phyloP scores from a whole-genome alignment of 441 rosid species.

The Capsella rubella region DNA sequence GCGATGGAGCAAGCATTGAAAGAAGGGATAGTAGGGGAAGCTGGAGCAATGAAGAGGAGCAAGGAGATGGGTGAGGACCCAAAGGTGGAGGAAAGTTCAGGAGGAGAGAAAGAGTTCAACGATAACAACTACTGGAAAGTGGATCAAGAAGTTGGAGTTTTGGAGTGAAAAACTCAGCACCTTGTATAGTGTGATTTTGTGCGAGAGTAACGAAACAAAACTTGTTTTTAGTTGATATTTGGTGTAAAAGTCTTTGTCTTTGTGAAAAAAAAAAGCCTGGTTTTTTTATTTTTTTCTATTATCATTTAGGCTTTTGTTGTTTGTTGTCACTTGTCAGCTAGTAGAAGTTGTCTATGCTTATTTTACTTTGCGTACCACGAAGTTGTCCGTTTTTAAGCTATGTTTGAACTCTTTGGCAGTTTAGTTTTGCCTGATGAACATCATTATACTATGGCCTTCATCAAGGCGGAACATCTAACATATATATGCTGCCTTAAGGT shows the following conservation, averaged over 20 bases:
- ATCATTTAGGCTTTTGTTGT: conserved; percentile 10
- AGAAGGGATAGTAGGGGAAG: conserved; percentile 98
- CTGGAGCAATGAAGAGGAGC: conserved; percentile 80
- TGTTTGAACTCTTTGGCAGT: not conserved
- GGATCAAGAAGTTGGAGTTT: conserved; percentile 81
- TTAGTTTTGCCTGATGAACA: not conserved
- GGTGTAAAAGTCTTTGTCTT: conserved; percentile 17
- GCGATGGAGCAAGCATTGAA: conserved; percentile 95
- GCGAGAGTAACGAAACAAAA: conserved; percentile 25
- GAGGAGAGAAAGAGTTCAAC: conserved; percentile 87
- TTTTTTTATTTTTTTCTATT: not conserved
- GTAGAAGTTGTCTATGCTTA: conserved; percentile 9
- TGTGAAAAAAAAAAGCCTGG: not conserved
- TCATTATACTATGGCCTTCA: no score
- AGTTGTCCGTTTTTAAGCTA: conserved; percentile 15
- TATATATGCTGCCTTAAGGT: not conserved
- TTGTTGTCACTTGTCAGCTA: conserved; percentile 11
- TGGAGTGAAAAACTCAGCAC: conserved; percentile 54
- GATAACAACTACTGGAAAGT: conserved; percentile 95
- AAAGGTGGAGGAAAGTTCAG: conserved; percentile 57
- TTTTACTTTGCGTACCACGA: not conserved
- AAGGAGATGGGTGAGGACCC: conserved; percentile 54
- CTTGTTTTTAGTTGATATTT: conserved; percentile 10
- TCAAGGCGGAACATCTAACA: not conserved
- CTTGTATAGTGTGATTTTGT: conserved; percentile 45